Conservation (phyloP, 352 stramenopile species). For the Phytopythium oedochilum region DNA sequence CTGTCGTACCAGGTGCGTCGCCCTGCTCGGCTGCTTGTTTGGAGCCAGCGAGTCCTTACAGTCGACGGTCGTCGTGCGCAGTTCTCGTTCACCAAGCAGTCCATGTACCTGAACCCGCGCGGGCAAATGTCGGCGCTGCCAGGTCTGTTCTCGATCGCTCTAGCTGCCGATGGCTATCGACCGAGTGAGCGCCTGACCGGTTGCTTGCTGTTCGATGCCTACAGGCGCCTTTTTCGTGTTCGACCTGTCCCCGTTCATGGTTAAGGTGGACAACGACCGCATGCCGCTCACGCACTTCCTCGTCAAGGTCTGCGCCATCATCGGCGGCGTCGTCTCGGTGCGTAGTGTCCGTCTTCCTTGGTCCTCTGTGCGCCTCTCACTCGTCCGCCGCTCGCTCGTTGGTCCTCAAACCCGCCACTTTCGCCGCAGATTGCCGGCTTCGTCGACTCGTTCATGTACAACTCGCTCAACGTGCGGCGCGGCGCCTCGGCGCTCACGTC, state of each 20-base stretch:
- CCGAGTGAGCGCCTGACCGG: constrained; percentile 1
- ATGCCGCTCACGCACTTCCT: constrained; percentile 82
- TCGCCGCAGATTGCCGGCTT: constrained; percentile 73
- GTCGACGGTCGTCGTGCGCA: constrained; percentile 7
- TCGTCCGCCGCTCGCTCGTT: too few relatives aligned
- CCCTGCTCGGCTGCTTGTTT: too few relatives aligned
- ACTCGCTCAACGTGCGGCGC: constrained; percentile 62
- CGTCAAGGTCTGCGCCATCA: constrained; percentile 80
- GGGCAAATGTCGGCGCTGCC: constrained; percentile 70
- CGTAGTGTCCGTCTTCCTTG: constrained; percentile 6
- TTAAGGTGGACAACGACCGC: constrained; percentile 80
- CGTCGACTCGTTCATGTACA: constrained; percentile 86
- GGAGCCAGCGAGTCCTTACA: not conserved
- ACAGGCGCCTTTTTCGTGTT: constrained; percentile 85
- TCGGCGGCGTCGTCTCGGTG: constrained; percentile 81
- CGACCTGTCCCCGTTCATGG: constrained; percentile 82
- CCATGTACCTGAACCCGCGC: constrained; percentile 61
- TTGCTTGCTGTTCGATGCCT: not conserved
- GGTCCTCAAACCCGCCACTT: too few relatives aligned
- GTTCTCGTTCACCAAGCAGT: constrained; percentile 84
- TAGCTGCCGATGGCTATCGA: too few relatives aligned
- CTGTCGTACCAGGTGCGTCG: constrained; percentile 61
- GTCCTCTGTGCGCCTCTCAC: not conserved
- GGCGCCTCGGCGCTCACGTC: constrained; percentile 15
- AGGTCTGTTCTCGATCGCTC: constrained; percentile 22